These are phyloP conservation scores for Silene conica DNA, from an alignment of 148 eudicot species.

Conservation along the genomic window DNA sequence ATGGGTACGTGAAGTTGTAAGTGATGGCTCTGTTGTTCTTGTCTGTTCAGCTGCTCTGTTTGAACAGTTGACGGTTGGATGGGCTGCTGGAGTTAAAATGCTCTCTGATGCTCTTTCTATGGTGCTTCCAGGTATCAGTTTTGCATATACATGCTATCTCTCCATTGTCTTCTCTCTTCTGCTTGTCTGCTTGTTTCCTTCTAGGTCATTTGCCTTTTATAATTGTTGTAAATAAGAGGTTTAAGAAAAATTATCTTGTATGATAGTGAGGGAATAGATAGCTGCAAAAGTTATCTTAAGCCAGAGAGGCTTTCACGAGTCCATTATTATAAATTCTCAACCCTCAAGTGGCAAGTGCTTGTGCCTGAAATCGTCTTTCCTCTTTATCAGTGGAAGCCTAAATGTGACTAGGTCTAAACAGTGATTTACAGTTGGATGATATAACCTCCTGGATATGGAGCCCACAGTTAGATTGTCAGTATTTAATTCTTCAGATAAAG, in stretches of 20 bases:
- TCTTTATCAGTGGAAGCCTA: not conserved
- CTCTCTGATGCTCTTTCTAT: constrained; percentile 64
- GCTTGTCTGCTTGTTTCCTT: not conserved
- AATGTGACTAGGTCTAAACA: not conserved
- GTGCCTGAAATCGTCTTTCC: not conserved
- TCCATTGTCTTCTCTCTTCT: not conserved
- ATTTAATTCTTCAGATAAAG: not conserved
- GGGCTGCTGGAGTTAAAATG: constrained; percentile 60
- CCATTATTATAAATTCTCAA: not conserved
- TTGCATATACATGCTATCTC: not conserved
- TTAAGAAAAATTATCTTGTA: not conserved
- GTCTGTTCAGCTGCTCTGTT: constrained; percentile 86
- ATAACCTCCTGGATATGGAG: not conserved
- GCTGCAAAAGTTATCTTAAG: not conserved
- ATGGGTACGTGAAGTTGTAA: constrained; percentile 56
- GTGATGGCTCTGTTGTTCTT: constrained; percentile 62
- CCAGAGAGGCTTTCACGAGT: not conserved
- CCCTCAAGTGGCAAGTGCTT: too few relatives aligned
- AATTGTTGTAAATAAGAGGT: not conserved
- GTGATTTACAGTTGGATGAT: not conserved
- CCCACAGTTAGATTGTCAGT: too few relatives aligned
- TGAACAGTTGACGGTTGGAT: constrained; percentile 82
- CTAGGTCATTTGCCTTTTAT: not conserved
- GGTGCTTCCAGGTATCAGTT: constrained; percentile 80
- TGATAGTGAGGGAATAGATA: not conserved